Evolutionary conservation across 2,329 filamentous ascomycete species (phyloP).

Genomic region (Phaeosphaeriaceae sp.): DNA sequence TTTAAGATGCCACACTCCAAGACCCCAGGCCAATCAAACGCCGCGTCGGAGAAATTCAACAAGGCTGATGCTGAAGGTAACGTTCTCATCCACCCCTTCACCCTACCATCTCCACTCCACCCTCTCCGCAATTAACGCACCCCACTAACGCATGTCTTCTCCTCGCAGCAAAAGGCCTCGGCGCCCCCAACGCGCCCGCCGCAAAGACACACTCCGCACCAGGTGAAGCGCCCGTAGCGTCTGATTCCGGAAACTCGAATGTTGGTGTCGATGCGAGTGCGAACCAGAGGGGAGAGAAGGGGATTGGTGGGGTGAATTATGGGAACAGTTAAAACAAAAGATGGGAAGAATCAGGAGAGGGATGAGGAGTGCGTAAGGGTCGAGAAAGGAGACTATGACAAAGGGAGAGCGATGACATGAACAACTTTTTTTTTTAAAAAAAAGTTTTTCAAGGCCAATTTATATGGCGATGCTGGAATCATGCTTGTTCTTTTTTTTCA

Average conservation of each 20-base stretch:
- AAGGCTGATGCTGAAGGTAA: slow-evolving; percentile 23
- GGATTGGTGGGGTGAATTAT: slow-evolving; percentile 24
- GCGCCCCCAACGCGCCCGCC: slow-evolving; percentile 23
- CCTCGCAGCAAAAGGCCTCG: slow-evolving; percentile 22
- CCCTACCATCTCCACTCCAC: too few species aligned
- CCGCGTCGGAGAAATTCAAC: slow-evolving; percentile 25
- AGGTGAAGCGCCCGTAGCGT: slow-evolving; percentile 23
- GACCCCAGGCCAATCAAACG: slow-evolving; percentile 25
- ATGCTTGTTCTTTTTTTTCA: neutral
- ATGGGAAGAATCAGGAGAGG: too few species aligned
- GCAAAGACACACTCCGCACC: slow-evolving; percentile 17
- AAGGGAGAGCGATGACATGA: too few species aligned
- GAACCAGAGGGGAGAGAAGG: slow-evolving; percentile 23
- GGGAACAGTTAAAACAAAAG: slow-evolving; percentile 16
- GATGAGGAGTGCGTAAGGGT: too few species aligned
- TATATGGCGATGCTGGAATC: too few species aligned
- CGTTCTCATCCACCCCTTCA: too few species aligned
- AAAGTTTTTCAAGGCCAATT: too few species aligned
- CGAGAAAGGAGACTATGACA: too few species aligned
- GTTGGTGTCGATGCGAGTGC: slow-evolving; percentile 24
- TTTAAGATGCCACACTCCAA: slow-evolving; percentile 23
- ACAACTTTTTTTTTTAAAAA: too few species aligned
- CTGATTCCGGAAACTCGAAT: slow-evolving; percentile 23
- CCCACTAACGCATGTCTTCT: too few species aligned
- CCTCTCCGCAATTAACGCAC: too few species aligned